Conservation (phyloP, 2,329 filamentous ascomycete genomes). For the Knoxdaviesia capensis region DNA sequence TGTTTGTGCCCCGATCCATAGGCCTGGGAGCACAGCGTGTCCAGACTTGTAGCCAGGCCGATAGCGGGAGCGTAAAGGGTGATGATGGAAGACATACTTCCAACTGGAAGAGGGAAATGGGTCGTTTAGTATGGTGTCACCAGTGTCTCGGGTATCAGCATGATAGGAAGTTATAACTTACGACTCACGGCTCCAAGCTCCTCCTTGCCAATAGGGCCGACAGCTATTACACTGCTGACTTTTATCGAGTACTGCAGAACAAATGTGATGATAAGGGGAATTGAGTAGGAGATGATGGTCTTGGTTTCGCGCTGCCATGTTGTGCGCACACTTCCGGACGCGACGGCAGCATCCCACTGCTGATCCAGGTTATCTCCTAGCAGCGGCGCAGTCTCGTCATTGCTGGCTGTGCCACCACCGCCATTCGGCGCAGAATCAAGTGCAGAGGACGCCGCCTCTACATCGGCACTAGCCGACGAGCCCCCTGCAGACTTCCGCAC, state of each 20-base stretch:
- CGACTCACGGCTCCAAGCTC: constrained; percentile 23
- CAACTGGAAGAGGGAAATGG: constrained; percentile 10
- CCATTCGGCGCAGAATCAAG: too few species aligned
- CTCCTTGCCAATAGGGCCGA: constrained; percentile 53
- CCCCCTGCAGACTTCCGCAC: constrained; percentile 2
- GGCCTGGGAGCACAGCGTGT: constrained; percentile 84
- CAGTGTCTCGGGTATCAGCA: not conserved
- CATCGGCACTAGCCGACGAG: not conserved
- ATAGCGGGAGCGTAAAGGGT: constrained; percentile 60
- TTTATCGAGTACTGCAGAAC: constrained; percentile 68
- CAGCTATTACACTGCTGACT: constrained; percentile 62
- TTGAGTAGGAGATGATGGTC: constrained; percentile 53
- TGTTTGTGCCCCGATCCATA: constrained; percentile 83
- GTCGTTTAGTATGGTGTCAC: not conserved
- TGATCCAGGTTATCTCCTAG: constrained; percentile 31
- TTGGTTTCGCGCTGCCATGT: constrained; percentile 83
- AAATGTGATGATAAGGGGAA: constrained; percentile 54
- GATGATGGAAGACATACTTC: constrained; percentile 63
- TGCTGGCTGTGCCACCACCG: too few species aligned
- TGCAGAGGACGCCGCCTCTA: constrained; percentile 13
- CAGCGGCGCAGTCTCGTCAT: constrained; percentile 19
- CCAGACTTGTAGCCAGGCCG: constrained; percentile 73
- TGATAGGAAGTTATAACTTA: constrained; percentile 8
- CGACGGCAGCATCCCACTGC: constrained; percentile 74
- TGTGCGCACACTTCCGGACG: constrained; percentile 62